Percentiles rank a stretch among this genome's conserved stretches.
Conservation (phyloP, 257 asterid genomes). For the Capsicum baccatum region DNA sequence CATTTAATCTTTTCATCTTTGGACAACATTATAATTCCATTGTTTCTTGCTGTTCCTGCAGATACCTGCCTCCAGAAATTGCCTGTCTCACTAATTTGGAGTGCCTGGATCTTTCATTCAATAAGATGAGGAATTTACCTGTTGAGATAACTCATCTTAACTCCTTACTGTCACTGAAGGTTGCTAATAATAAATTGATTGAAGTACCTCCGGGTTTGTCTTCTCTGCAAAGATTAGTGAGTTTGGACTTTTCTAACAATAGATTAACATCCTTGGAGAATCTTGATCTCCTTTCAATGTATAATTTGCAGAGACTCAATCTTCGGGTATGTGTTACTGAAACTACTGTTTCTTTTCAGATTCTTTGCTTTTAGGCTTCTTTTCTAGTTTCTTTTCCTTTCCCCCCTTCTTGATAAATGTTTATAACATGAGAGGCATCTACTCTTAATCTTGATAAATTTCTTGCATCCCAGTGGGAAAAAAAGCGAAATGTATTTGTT, state of each 20-base stretch:
- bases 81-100: slow-evolving; percentile 78
- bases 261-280: slow-evolving; percentile 69
- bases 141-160: slow-evolving; percentile 68
- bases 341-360: background rate
- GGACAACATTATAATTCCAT: slow-evolving; percentile 29
- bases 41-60: slow-evolving; percentile 46
- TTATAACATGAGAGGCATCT: slow-evolving; percentile 24
- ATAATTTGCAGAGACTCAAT: slow-evolving; percentile 64
- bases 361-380: background rate
- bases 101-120: slow-evolving; percentile 85
- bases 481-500: background rate
- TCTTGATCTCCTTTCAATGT: slow-evolving; percentile 79
- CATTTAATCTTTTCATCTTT: background rate
- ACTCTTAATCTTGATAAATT: background rate
- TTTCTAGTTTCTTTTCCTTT: slow-evolving; percentile 3
- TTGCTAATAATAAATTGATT: slow-evolving; percentile 78
- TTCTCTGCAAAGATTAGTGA: slow-evolving; percentile 70
- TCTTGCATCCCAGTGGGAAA: background rate
- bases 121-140: slow-evolving; percentile 90
- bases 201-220: slow-evolving; percentile 72
- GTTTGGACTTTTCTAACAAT: slow-evolving; percentile 83
- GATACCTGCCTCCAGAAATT: slow-evolving; percentile 94
- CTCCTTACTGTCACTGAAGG: slow-evolving; percentile 65
- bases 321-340: slow-evolving; percentile 66
- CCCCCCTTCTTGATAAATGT: background rate